Evolutionary conservation across 106 monocot genomes (phyloP).

Genomic region (Iris macrosiphon): DNA sequence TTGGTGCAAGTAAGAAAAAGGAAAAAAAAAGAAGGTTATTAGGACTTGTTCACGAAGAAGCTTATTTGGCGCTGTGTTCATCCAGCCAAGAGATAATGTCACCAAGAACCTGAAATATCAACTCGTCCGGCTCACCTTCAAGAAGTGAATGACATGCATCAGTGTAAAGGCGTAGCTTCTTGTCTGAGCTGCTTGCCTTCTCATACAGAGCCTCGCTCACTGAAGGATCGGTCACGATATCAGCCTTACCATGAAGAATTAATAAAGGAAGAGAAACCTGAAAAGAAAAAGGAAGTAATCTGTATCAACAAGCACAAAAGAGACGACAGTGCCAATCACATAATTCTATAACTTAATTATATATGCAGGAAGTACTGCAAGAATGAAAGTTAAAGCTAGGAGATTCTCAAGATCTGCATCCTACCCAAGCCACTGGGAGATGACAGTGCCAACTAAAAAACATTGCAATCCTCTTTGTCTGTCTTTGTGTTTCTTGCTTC

Average conservation of each 20-base stretch:
- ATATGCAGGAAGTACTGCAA: too few relatives aligned
- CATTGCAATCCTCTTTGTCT: too few relatives aligned
- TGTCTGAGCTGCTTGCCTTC: slow-evolving; percentile 71
- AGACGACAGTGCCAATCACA: too few relatives aligned
- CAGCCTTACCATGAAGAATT: slow-evolving; percentile 80
- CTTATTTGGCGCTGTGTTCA: slow-evolving; percentile 16
- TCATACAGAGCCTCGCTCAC: slow-evolving; percentile 80
- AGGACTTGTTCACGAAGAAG: not conserved
- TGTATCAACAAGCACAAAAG: too few relatives aligned
- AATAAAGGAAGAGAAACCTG: slow-evolving; percentile 89
- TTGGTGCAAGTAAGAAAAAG: not conserved
- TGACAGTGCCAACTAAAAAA: too few relatives aligned
- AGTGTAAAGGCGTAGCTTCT: slow-evolving; percentile 60
- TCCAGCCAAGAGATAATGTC: slow-evolving; percentile 78
- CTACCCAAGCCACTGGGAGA: too few relatives aligned
- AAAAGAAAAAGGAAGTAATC: not conserved
- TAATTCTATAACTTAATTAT: too few relatives aligned
- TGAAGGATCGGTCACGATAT: slow-evolving; percentile 74
- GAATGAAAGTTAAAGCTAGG: too few relatives aligned
- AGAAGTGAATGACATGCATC: slow-evolving; percentile 75
- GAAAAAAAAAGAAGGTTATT: not conserved
- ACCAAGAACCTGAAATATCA: slow-evolving; percentile 64
- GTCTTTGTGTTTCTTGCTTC: too few relatives aligned
- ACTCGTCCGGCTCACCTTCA: slow-evolving; percentile 86
- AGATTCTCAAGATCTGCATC: too few relatives aligned